Base-by-base conservation (phyloP, 208 protist genomes). In the Wallacemonas sp. region DNA sequence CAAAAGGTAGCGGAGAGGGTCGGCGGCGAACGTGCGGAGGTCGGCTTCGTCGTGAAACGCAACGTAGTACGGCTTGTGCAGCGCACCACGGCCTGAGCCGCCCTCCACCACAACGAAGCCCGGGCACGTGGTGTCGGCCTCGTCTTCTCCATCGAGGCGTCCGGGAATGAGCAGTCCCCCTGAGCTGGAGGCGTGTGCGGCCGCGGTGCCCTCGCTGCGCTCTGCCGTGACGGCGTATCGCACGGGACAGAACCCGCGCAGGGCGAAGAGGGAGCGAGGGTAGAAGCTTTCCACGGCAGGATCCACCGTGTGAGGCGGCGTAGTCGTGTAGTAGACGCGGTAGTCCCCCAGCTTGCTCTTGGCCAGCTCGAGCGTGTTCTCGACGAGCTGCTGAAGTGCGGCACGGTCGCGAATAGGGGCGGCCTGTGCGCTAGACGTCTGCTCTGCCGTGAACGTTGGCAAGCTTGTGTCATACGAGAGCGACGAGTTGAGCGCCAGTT, bases 221-320 rank as follows among this genome's bases (percentile, higher is more conserved):
- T 9, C 51, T 6, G 51, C 51, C 14, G 36, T 34, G n/a, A 64
- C 51, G 22, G 76, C 55, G 49, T 84, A 86, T n/a, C 60, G 58
- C 36, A 85, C 70, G 14, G 87, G 79, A 68, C 83, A 87, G 69
- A 82, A 93, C 39, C 77, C 68, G n/a, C 77, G 70, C 42, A 93
- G 71, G 0, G 71, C 84, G 60, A 72, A 82, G 2, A 79, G 66
- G 11, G 79, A 81, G 56, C 74, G 63, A 1, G 87, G 79, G 73
- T 87, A 93, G 46, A 75, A 76, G 39, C 47, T 59, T 17, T 61
- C 70, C 21, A 77, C 65, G 5, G 55, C 76, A 9, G 66, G 21
- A 56, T 82, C 77, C n/a, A 77, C 59, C 24, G 72, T 77, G 62
- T 73, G 70, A 4, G 77, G 77, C 27, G 70, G 51, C 19, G 79